Conservation (phyloP, 495 filamentous ascomycete species). For the Cercophora newfieldiana region DNA sequence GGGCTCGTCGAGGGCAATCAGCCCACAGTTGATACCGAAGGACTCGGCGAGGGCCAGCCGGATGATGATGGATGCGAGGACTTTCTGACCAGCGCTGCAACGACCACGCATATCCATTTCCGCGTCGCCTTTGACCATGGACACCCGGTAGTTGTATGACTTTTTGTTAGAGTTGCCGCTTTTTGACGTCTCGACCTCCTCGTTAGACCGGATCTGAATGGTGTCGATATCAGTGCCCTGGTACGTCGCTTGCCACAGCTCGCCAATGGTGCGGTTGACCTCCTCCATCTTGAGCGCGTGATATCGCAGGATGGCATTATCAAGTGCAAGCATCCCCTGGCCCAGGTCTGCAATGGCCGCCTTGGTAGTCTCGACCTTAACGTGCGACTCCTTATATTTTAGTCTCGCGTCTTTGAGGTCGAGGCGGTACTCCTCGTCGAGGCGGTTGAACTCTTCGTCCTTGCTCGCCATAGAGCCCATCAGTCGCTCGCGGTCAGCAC, state of each 20-base stretch:
- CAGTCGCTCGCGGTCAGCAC: slow-evolving; percentile 51
- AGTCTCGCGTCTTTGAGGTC: slow-evolving; percentile 82
- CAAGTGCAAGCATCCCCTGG: slow-evolving; percentile 75
- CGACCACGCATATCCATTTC: slow-evolving; percentile 99
- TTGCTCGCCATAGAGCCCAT: slow-evolving; percentile 76
- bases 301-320: slow-evolving; percentile 95
- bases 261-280: slow-evolving; percentile 91
- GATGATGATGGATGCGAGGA: slow-evolving; percentile 96
- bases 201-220: slow-evolving; percentile 90
- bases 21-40: slow-evolving; percentile 92
- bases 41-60: slow-evolving; percentile 94
- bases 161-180: slow-evolving; percentile 60
- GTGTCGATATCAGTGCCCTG: slow-evolving; percentile 97
- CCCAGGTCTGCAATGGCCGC: slow-evolving; percentile 88
- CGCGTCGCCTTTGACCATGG: slow-evolving; percentile 94
- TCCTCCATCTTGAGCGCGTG: slow-evolving; percentile 97
- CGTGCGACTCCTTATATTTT: slow-evolving; percentile 83
- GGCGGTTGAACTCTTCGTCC: slow-evolving; percentile 69
- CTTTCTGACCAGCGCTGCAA: slow-evolving; percentile 94
- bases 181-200: slow-evolving; percentile 63
- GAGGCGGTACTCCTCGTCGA: slow-evolving; percentile 74
- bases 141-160: slow-evolving; percentile 95
- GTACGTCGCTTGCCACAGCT: slow-evolving; percentile 96
- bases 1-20: slow-evolving; percentile 96
- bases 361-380: slow-evolving; percentile 90